Conservation (phyloP, 129 eudicot species). For the Escallonia herrerae region DNA sequence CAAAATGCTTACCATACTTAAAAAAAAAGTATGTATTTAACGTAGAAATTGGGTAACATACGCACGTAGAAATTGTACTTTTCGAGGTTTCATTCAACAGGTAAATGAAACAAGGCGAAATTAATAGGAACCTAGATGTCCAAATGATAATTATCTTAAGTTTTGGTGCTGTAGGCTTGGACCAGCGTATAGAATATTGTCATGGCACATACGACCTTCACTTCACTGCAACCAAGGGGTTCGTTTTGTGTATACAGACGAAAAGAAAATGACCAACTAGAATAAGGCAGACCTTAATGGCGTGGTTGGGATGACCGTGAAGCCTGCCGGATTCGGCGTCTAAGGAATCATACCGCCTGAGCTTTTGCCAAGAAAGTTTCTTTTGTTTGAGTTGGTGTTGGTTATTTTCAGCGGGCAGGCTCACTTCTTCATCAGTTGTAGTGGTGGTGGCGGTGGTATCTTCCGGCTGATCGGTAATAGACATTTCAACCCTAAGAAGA, state of each 20-base stretch:
- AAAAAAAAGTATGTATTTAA: not conserved
- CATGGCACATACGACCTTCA: no score
- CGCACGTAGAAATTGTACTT: no score
- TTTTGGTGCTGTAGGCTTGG: no score
- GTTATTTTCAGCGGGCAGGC: not conserved
- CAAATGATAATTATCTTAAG: no score
- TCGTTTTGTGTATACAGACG: constrained; percentile 1
- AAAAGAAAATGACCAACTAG: not conserved
- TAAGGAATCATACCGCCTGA: constrained; percentile 44
- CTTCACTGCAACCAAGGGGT: no score
- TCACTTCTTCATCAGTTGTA: not conserved
- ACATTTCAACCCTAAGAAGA: no score
- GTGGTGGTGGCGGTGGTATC: not conserved
- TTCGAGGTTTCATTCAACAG: no score
- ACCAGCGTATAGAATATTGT: no score
- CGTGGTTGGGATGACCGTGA: not conserved
- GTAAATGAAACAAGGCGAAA: no score
- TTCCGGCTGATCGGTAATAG: not conserved
- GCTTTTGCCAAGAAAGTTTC: constrained; percentile 5
- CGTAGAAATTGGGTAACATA: no score
- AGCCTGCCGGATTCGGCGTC: constrained; percentile 50
- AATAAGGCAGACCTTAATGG: not conserved
- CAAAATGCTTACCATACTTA: no score
- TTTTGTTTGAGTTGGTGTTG: not conserved
- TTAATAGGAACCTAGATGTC: no score